phyloP scores from a whole-genome alignment of 352 stramenopile species.

The Phytophthora brassicae region DNA sequence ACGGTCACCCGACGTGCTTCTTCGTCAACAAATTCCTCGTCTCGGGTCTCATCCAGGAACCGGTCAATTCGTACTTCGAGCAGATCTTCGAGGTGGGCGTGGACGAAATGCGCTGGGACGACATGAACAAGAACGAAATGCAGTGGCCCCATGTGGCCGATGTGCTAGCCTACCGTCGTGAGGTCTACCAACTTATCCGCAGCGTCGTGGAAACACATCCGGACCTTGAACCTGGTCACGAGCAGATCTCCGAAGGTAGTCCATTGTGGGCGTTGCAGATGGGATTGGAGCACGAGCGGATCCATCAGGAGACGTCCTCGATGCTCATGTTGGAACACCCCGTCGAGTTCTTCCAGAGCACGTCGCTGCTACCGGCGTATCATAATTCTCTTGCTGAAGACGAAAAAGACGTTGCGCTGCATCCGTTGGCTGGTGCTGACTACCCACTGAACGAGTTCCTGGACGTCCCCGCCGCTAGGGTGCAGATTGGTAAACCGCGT shows the following conservation, averaged over 20 bases:
- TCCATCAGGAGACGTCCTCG: constrained; percentile 97
- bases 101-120: constrained; percentile 98
- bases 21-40: constrained; percentile 98
- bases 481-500: constrained; percentile 90
- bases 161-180: constrained; percentile 90
- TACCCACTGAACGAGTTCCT: constrained; percentile 92
- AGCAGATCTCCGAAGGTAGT: constrained; percentile 78
- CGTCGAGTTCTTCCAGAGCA: constrained; percentile 86
- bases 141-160: constrained; percentile 90
- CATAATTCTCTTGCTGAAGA: constrained; percentile 48
- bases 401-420: constrained; percentile 42
- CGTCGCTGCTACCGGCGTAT: constrained; percentile 83
- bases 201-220: constrained; percentile 89
- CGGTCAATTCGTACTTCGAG: constrained; percentile 94
- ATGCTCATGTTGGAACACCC: constrained; percentile 94
- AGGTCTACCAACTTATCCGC: constrained; percentile 90
- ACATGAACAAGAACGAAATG: constrained; percentile 98
- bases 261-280: constrained; percentile 95
- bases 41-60: constrained; percentile 82
- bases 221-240: constrained; percentile 72
- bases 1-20: constrained; percentile 95
- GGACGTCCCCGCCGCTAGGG: constrained; percentile 53
- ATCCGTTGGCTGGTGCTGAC: constrained; percentile 76
- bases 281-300: constrained; percentile 96
- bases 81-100: constrained; percentile 97